Evolutionary conservation across 2,329 filamentous ascomycete species (phyloP), one percentile per base, ranked within the genome.

Genomic region (Penicillium verrucosum): DNA sequence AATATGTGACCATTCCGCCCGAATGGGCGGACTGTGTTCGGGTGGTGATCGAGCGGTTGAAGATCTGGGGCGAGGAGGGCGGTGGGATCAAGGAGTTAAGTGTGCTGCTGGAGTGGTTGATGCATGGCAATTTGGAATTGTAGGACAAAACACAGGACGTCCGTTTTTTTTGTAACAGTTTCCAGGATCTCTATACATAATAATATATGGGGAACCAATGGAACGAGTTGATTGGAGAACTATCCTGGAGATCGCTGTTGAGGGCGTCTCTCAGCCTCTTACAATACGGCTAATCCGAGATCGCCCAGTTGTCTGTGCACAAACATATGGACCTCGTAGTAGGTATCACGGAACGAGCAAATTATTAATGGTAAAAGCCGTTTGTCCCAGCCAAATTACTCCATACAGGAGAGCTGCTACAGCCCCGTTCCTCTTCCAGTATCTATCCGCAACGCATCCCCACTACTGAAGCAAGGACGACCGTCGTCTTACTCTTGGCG

Each of bases 81-180:
- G 64, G 59, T 1, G 64, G 65, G 29, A 65, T 67, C 18, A 65
- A 64, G 55, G 64, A 65, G 34, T 53, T 67, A 32, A 51, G 60
- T 53, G 56, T 60, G 37, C 32, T 67, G 34, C 42, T 67, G 42
- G 63, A 65, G 41, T 67, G 65, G 65, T 18, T 66, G 51, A 63
- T 67, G 62, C 59, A 65, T 41, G 56, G 52, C n/a, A 59, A 56
- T 58, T 46, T 56, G 43, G 57, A 56, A 29, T 18, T 59, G 38
- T 59, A 49, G 53, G 29, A 56, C 9, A 5, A 30, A 56, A 32
- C 18, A 23, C 18, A 41, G 32, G 8, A 41, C 1, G n/a, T 41
- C 1, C n/a, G 16, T 30, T 25, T 16, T 21, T 36, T 25, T 21
- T 36, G 27, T 29, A 27, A 18, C 6, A 3, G 2, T 8, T 48